Base-by-base conservation (phyloP, 192 early-diverging fungal species). In the Coemansia asiatica region DNA sequence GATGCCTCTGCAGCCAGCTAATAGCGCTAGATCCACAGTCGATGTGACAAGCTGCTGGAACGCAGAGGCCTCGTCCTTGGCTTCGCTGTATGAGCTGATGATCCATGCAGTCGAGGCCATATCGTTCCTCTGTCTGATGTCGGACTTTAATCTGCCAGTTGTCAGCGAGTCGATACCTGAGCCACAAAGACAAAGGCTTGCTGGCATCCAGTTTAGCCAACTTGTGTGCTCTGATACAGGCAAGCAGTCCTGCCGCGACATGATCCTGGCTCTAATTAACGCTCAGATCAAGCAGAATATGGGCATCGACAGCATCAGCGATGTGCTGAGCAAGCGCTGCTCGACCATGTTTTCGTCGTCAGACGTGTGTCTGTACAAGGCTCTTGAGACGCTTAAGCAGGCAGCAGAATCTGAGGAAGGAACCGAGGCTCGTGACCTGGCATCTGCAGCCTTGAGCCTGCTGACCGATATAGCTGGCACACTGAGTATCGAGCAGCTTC, bases 281-380 rank as follows among this genome's bases (percentile, higher is more conserved):
- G 71, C 82, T 25, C 87, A 88, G 74, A 33, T 85, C 21, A 64
- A 77, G 54, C 79, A 76, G 66, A n/a, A 61, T 29, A 69, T 77
- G 38, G 79, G 81, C 62, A 85, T 87, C 60, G 75, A 88, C 44
- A 76, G 73, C 28, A 79, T 92, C 46, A 87, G 86, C 49, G 84
- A 87, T 28, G 78, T 85, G 31, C 71, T 92, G 50, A 83, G 84
- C 64, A 69, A 83, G 23, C 79, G 83, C 13, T 92, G 91, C 67
- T 80, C 85, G 31, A 76, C 83, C 0, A 85, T 92, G 64, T 91
- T 89, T 67, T 82, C 75, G 16, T 62, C 80, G 1, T 75, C 82
- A 12, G 90, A 92, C 64, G 86, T 90, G 25, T 71, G 86, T 1
- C 72, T 91, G 48, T 90, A 87, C 75, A 82, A 85, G 75, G 88